phyloP scores from a whole-genome alignment of 495 filamentous ascomycete species.

The Aspergillus wentii region DNA sequence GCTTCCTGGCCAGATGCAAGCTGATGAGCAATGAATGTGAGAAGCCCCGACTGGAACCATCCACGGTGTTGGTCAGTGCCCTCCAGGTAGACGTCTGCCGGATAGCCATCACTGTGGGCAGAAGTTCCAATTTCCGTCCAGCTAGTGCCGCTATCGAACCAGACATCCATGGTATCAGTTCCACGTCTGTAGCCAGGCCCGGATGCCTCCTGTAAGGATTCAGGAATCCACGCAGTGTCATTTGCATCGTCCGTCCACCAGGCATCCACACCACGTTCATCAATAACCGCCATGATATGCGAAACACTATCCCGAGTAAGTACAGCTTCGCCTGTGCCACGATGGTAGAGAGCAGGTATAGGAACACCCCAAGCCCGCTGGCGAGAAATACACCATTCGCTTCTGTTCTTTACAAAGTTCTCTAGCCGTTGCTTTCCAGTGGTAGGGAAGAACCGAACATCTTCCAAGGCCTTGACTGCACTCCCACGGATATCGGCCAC shows the following conservation, averaged over 20 bases:
- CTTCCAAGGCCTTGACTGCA: constrained; percentile 61
- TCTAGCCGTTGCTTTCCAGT: constrained; percentile 66
- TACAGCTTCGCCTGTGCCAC: constrained; percentile 59
- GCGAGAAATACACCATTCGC: constrained; percentile 98
- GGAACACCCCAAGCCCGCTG: constrained; percentile 96
- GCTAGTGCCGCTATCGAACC: constrained; percentile 97
- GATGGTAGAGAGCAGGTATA: constrained; percentile 83
- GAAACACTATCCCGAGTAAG: constrained; percentile 73
- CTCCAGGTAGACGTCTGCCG: constrained; percentile 88
- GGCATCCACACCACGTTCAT: constrained; percentile 73
- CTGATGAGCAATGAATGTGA: constrained; percentile 70
- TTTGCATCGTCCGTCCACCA: constrained; percentile 86
- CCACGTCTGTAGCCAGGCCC: constrained; percentile 59
- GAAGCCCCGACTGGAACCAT: constrained; percentile 99
- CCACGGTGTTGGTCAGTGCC: constrained; percentile 94
- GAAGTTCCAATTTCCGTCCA: constrained; percentile 61
- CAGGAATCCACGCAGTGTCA: constrained; percentile 69
- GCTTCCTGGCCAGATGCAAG: constrained; percentile 33
- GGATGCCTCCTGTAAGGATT: constrained; percentile 40
- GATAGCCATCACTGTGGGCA: constrained; percentile 36
- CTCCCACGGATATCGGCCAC: constrained; percentile 71
- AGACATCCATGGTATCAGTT: constrained; percentile 98
- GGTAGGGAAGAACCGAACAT: constrained; percentile 75
- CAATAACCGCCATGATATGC: constrained; percentile 77
- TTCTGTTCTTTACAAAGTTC: constrained; percentile 80